Base-by-base conservation (phyloP, 805 yeast genomes). In the Ogataea nitratoaversa region DNA sequence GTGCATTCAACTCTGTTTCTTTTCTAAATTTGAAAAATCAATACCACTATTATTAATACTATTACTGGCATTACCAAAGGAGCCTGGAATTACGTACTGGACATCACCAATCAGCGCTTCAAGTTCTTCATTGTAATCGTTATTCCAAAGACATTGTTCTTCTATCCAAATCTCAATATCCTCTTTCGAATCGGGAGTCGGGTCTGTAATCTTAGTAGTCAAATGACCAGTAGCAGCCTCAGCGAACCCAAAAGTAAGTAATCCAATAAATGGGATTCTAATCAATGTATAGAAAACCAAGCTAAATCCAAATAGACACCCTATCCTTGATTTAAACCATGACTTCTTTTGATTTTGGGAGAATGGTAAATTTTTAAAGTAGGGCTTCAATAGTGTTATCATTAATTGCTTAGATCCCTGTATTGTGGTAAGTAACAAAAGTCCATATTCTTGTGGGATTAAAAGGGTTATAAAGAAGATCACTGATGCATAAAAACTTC, bases 261-360 rank as follows among this genome's bases (percentile, higher is more conserved):
- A 63, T 0, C 80, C 72, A 4, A 72, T 49, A 48, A 66, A 66
- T 0, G 79, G 80, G 14, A 69, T 53, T 28, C 60, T 57, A 39
- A 76, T 56, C 36, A 74, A 53, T 39, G 62, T 46, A 47, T 64
- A 77, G 54, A 68, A 72, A 34, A 67, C 67, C 8, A 74, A 52
- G 3, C 82, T 77, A 47, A 77, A 77, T 5, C 82, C 83, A 45
- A 72, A 71, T 37, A 79, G 56, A 23, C 74, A 66, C 0, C 82
- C 83, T 40, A 73, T 76, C 30, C 84, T 64, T 12, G 77, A 67
- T 11, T 63, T 62, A 34, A 67, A 58, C 84, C 84, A 78, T 38
- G 63, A 67, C 14, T 65, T 58, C 31, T 65, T 62, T 38, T 74
- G 74, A n/a, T 58, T 47, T 5, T 52, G 53, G 4, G 69, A 56